Evolutionary conservation across 495 filamentous ascomycete genomes (phyloP), one percentile per base, ranked within the genome.

Genomic region (Aspergillus incahuasiensis): DNA sequence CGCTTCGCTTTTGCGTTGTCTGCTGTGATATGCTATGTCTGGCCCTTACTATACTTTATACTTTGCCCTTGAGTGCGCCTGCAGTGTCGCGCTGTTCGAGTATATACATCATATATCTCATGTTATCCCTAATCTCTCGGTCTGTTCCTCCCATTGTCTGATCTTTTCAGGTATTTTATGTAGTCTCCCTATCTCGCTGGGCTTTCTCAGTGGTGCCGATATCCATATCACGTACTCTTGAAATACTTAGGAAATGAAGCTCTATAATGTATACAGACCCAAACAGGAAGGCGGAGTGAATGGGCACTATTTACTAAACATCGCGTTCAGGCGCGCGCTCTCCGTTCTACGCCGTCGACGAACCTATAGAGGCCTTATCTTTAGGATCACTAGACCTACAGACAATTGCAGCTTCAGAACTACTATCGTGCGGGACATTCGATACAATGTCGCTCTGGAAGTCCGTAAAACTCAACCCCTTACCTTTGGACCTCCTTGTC

Each of bases 391-490:
- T 5, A 21, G 6, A 52, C 13, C 34, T 7, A n/a, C n/a, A n/a
- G n/a, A n/a, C n/a, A n/a, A n/a, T n/a, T n/a, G n/a, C n/a, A n/a
- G n/a, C n/a, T n/a, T 28, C 3, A 28, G 8, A 4, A 28, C 3
- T 28, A 28, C 25, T 28, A 28, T 4, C 25, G 3, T 28, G 25
- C 25, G 25, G 8, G 25, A 8, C 25, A 3, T 28, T 8, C 8
- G 11, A 16, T 18, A 32, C 43, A 43, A 55, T 49, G 52, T 49
- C 47, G 6, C 54, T 56, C 12, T 56, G 54, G 54, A 56, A 46
- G 54, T 56, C 35, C 19, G 48, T 50, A 16, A 3, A 18, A 1
- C 15, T n/a, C n/a, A 12, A 16, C 12, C 38, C 5, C 44, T 47
- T 12, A 46, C 22, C 6, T 9, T 16, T 13, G 7, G n/a, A n/a